Evolutionary conservation across 306 rosid species (phyloP).

Genomic region (Echinosophora koreensis): DNA sequence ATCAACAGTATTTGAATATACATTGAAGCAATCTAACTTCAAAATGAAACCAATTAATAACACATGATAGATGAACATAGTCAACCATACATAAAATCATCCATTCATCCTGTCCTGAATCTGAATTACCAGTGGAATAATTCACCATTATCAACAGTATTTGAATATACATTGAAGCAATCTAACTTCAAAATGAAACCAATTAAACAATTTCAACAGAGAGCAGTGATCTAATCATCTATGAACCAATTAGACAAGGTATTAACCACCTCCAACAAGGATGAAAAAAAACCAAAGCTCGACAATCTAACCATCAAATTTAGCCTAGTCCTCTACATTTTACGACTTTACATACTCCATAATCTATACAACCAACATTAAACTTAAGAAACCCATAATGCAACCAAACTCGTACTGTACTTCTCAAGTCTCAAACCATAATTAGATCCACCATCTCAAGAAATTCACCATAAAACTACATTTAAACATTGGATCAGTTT

Average conservation of each 20-base stretch:
- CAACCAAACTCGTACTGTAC: slow-evolving; percentile 23
- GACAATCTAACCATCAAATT: slow-evolving; percentile 31
- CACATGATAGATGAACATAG: neutral
- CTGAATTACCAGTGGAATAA: slow-evolving; percentile 32
- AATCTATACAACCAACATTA: slow-evolving; percentile 25
- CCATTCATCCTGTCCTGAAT: slow-evolving; percentile 24
- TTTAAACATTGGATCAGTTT: slow-evolving; percentile 28
- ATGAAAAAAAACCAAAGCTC: slow-evolving; percentile 24
- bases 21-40: slow-evolving; percentile 17
- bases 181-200: slow-evolving; percentile 20
- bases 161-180: neutral
- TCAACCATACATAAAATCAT: slow-evolving; percentile 38
- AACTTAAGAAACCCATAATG: neutral
- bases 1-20: slow-evolving; percentile 32
- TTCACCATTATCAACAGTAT: slow-evolving; percentile 30
- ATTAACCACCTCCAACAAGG: slow-evolving; percentile 33
- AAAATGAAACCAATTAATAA: neutral
- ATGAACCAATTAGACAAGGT: slow-evolving; percentile 19
- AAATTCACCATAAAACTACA: slow-evolving; percentile 17
- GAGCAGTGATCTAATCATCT: slow-evolving; percentile 22
- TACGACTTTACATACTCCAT: neutral
- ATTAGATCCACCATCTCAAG: neutral
- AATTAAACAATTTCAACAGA: slow-evolving; percentile 16
- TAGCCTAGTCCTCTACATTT: neutral
- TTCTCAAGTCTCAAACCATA: slow-evolving; percentile 20